Evolutionary conservation across 345 rosid species (phyloP).

Genomic region (Brassica juncea): DNA sequence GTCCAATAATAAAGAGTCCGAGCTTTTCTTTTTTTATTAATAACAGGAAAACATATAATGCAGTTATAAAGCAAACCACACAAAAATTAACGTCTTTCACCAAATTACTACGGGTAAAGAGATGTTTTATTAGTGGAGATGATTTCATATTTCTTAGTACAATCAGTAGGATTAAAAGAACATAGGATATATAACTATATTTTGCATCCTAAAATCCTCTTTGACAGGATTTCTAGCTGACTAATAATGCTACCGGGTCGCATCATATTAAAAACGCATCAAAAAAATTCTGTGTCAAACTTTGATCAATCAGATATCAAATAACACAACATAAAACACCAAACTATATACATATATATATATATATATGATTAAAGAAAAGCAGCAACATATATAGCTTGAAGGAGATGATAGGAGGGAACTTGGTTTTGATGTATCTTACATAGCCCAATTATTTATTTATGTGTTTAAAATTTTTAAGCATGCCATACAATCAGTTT

Average conservation of each 20-base stretch:
- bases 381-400: not conserved
- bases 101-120: not conserved
- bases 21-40: not conserved
- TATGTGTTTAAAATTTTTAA: not conserved
- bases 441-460: not conserved
- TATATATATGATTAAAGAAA: not conserved
- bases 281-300: not conserved
- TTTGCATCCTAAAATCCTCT: not conserved
- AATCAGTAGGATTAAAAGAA: no score
- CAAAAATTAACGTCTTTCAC: not conserved
- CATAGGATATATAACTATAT: not conserved
- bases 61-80: not conserved
- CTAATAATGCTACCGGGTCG: not conserved
- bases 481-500: constrained; percentile 25
- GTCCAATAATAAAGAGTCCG: not conserved
- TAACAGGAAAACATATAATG: no score
- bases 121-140: no score
- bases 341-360: not conserved
- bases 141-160: not conserved
- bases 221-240: not conserved
- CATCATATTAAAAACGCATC: not conserved
- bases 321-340: not conserved
- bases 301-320: not conserved
- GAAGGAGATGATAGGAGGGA: not conserved
- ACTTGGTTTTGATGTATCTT: not conserved